These are phyloP conservation scores for Athelia sp. DNA, from an alignment of 1,284 basidiomycete species.

Conservation along the genomic window DNA sequence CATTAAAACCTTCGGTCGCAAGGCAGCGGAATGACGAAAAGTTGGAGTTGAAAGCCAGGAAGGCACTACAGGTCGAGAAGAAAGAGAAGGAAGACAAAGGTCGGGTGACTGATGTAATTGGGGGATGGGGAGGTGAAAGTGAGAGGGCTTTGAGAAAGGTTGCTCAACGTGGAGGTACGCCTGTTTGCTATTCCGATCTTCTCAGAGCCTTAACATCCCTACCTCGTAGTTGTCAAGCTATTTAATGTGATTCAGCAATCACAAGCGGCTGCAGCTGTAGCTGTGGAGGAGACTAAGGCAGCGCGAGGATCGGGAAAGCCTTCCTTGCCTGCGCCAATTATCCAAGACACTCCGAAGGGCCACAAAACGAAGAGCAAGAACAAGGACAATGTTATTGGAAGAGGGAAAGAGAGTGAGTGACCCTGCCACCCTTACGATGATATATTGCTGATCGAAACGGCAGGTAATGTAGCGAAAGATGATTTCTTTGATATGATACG, in stretches of 20 bases:
- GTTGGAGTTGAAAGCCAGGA: constrained; percentile 64
- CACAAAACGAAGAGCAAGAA: constrained; percentile 44
- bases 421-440: neutral
- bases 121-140: constrained; percentile 77
- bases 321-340: constrained; percentile 57
- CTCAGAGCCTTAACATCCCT: neutral
- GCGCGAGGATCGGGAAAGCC: constrained; percentile 69
- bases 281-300: constrained; percentile 52
- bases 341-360: constrained; percentile 37
- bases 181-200: neutral
- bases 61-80: constrained; percentile 61
- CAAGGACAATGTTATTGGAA: constrained; percentile 47
- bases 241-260: constrained; percentile 82
- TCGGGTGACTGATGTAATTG: constrained; percentile 70
- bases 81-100: constrained; percentile 75
- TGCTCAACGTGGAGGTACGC: constrained; percentile 75
- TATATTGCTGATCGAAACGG: constrained; percentile 1
- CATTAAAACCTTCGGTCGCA: constrained; percentile 68
- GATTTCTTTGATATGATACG: constrained; percentile 77
- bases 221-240: constrained; percentile 62
- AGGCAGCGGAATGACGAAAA: constrained; percentile 68
- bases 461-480: constrained; percentile 58
- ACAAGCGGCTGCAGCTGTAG: constrained; percentile 48
- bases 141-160: constrained; percentile 75
- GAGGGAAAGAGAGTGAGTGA: constrained; percentile 52